Evolutionary conservation across 75 land plant genomes (phyloP), one percentile per base, ranked within the genome.

Genomic region (Larix kaempferi): DNA sequence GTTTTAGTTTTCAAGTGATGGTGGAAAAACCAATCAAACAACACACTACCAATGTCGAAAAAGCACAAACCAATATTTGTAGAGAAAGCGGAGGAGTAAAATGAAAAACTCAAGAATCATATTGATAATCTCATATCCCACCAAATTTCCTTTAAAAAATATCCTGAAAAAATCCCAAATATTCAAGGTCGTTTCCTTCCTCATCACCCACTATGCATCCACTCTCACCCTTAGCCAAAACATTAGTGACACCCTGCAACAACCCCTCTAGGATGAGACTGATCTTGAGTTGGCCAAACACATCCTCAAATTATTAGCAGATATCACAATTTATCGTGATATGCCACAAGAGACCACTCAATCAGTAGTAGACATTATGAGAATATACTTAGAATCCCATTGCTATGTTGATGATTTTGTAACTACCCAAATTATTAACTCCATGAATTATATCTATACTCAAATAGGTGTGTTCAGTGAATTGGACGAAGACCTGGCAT

Each of bases 341-440:
- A 39, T 39, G 44, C 44, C 44, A 4, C 44, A 39, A 39, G 44
- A 39, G 44, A 39, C 3, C 44, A 39, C 44, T 39, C 44, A 39
- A 3, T 54, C 74, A 12, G 49, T 54, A 73, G 57, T 73, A 14
- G 49, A 54, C 56, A 26, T 54, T 54, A 11, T 73, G 13, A 57
- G 54, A 29, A 73, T 25, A 54, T 73, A 52, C 29, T 73, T 73
- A 26, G 55, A 73, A 23, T 26, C 57, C 56, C 56, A 54, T 26
- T 33, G 22, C 17, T 52, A 44, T 10, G 54, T 23, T 73, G 74
- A 73, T 55, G 74, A 73, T 54, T 73, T 26, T 16, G 29, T 73
- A 23, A 73, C 74, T 22, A 73, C 74, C 57, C 74, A 73, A 26
- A 54, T 73, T 39, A 49, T 73, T 57, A 52, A 33, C 52, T 73